A percentile compares a stretch with the other conserved stretches of the same genome.
Conservation (phyloP, 2,329 filamentous ascomycete genomes). For the Diaporthe destruens region DNA sequence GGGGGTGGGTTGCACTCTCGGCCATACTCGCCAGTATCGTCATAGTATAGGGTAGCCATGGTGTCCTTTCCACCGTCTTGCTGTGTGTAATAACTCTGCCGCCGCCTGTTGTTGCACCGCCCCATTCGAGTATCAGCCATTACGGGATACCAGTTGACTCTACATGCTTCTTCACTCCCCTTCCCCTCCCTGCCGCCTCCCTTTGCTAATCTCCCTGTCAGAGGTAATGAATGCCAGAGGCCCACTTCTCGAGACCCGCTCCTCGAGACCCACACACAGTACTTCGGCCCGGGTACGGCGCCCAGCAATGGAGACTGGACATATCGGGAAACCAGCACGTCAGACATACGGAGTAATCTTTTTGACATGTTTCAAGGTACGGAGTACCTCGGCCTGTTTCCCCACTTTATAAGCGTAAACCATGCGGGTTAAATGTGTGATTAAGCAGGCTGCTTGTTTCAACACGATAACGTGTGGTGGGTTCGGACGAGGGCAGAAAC, state of each 20-base stretch:
- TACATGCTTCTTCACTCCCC: neutral
- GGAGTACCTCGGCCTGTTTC: neutral
- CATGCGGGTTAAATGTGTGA: slow-evolving; percentile 27
- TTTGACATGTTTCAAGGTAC: slow-evolving; percentile 25
- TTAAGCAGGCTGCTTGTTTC: slow-evolving; percentile 16
- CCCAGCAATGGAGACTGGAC: slow-evolving; percentile 3
- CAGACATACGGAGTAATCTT: neutral
- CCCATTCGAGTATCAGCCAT: slow-evolving; percentile 33
- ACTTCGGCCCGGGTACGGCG: slow-evolving; percentile 20
- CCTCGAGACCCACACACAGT: slow-evolving; percentile 5
- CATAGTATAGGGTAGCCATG: slow-evolving; percentile 9
- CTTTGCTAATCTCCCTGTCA: slow-evolving; percentile 19
- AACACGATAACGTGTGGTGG: slow-evolving; percentile 7
- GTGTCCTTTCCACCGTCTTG: neutral
- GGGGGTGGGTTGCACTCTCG: slow-evolving; percentile 23
- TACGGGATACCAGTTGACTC: slow-evolving; percentile 3
- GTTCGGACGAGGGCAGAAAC: slow-evolving; percentile 9
- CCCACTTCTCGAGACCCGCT: neutral
- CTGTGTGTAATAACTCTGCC: neutral
- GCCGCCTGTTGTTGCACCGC: slow-evolving; percentile 27
- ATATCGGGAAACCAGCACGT: slow-evolving; percentile 28
- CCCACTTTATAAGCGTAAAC: slow-evolving; percentile 30
- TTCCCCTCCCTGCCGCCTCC: slow-evolving; percentile 22
- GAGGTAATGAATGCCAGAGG: neutral
- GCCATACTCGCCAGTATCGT: slow-evolving; percentile 5